Base-by-base conservation (phyloP, 2,329 filamentous ascomycete species). In the Chalaropsis ovoidea region DNA sequence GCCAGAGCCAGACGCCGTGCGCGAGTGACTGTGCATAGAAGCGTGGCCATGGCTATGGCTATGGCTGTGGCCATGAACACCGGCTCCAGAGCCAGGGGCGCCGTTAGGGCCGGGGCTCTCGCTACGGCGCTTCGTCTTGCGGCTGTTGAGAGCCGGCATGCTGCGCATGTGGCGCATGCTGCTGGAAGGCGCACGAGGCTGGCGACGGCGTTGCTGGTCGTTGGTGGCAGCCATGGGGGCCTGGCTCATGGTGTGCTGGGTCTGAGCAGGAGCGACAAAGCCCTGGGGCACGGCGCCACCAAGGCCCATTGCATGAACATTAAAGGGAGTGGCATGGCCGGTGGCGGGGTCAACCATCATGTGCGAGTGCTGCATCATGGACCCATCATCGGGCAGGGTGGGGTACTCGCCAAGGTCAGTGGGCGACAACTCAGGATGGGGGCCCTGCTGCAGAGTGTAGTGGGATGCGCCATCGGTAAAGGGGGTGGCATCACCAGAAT, bases 161-260 rank as follows among this genome's bases (percentile, higher is more conserved):
- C 54, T 60, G 27, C n/a, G 39, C 24, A 61, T 45, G 13, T 61
- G 41, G 41, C 63, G 63, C 54, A 61, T 65, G n/a, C 63, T 49
- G 42, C 54, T 65, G 6, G 63, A 65, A 13, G 31, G 54, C 6
- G 63, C 63, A 13, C 63, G 56, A 1, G 63, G 63, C 54, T 47
- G 52, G 5, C 19, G 39, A 41, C 56, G 54, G 27, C 54, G 63
- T n/a, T 56, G 31, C 19, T 42, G 17, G 15, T 56, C 45, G 10
- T 54, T 27, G n/a, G 24, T 1, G 27, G 15, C 19, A 54, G 62
- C 8, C 1, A 19, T 24, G 11, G 47, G 11, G 3, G 24, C 11
- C 22, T 56, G 52, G 52, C 10, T 49, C 47, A 49, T 49, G 17
- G 19, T 22, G 7, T 56, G 52, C 24, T 56, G 52, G 27, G 27